Evolutionary conservation across 139 green algal species (phyloP).

Genomic region (Tetraselmis chui): DNA sequence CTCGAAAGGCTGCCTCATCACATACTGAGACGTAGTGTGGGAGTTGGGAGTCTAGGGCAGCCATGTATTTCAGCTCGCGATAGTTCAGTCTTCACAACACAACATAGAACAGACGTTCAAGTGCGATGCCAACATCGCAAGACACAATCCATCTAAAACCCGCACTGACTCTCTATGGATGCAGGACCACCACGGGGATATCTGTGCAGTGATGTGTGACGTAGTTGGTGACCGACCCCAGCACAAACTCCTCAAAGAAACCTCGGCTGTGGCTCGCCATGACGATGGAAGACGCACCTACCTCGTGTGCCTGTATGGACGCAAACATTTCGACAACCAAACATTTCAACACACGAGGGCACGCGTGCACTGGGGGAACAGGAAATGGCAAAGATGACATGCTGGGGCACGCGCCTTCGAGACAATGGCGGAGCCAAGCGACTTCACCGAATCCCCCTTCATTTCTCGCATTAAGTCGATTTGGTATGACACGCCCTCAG

Average conservation of each 20-base stretch:
- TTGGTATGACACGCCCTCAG: not conserved
- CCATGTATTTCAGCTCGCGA: no score
- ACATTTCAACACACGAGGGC: no score
- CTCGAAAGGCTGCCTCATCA: no score
- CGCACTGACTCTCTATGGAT: not conserved
- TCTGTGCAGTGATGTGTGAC: slow-evolving; percentile 46
- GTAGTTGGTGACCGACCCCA: slow-evolving; percentile 50
- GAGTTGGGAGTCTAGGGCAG: no score
- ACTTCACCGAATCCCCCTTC: not conserved
- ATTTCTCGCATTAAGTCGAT: not conserved
- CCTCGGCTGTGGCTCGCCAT: slow-evolving; percentile 54
- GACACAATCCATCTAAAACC: no score
- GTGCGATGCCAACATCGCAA: no score
- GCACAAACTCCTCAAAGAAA: slow-evolving; percentile 46
- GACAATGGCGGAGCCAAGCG: not conserved
- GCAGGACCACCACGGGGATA: slow-evolving; percentile 22
- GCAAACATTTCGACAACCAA: no score
- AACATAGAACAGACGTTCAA: no score
- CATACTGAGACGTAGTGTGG: no score
- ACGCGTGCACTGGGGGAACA: no score
- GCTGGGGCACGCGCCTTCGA: not conserved
- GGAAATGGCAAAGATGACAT: no score
- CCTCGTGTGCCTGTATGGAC: not conserved
- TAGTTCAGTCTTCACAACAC: no score
- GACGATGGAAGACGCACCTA: slow-evolving; percentile 30